Percentiles rank a stretch among this genome's conserved stretches.
phyloP scores from a whole-genome alignment of 352 stramenopile genomes.

The Peronospora destructor region DNA sequence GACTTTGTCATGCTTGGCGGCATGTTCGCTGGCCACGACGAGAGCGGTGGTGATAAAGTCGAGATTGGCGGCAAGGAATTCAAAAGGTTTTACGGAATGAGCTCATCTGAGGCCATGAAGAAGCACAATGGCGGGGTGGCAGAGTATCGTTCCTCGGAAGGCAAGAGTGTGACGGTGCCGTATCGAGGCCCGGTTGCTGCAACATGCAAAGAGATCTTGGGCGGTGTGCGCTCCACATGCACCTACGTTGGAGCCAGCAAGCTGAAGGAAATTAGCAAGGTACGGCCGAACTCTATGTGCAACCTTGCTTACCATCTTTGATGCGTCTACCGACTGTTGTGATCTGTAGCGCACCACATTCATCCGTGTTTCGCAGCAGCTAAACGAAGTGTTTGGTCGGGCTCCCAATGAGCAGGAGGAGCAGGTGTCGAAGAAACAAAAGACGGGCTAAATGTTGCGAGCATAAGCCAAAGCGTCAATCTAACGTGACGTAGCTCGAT shows the following conservation, averaged over 20 bases:
- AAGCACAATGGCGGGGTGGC: slow-evolving; percentile 88
- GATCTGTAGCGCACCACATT: slow-evolving; percentile 83
- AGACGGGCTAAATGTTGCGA: slow-evolving; percentile 24
- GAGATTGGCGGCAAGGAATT: slow-evolving; percentile 57
- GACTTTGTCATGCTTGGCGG: slow-evolving; percentile 92
- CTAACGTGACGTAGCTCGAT: background rate
- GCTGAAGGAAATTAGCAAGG: slow-evolving; percentile 90
- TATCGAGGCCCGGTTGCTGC: slow-evolving; percentile 73
- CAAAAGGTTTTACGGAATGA: slow-evolving; percentile 93
- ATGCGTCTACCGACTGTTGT: background rate
- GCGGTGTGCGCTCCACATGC: slow-evolving; percentile 88
- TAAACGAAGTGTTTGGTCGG: slow-evolving; percentile 88
- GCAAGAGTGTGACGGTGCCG: slow-evolving; percentile 87
- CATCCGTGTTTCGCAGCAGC: slow-evolving; percentile 88
- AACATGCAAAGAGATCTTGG: slow-evolving; percentile 88
- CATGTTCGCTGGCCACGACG: slow-evolving; percentile 89
- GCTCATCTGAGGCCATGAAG: slow-evolving; percentile 87
- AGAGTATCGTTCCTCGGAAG: slow-evolving; percentile 88
- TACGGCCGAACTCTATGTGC: slow-evolving; percentile 7
- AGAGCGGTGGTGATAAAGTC: slow-evolving; percentile 82
- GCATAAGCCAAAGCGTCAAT: background rate
- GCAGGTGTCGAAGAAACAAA: slow-evolving; percentile 55
- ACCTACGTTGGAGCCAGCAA: slow-evolving; percentile 88
- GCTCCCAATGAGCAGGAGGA: slow-evolving; percentile 74
- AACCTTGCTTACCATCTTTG: background rate